Base-by-base conservation (phyloP, 352 stramenopile species). In the Thalassiosira exigua region DNA sequence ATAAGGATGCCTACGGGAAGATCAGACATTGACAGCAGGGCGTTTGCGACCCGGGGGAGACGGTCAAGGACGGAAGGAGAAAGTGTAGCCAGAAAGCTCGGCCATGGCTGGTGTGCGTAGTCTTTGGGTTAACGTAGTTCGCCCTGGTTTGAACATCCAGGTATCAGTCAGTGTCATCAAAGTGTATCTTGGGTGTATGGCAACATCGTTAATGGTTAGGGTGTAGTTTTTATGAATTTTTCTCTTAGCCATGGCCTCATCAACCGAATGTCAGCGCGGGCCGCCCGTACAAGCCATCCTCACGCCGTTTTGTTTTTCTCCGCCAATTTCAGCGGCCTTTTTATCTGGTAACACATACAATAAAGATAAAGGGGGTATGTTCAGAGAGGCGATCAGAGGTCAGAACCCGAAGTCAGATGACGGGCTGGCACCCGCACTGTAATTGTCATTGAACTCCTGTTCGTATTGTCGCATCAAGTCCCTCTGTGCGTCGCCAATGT, bases 341-440 rank as follows among this genome's bases (percentile, higher is more conserved):
- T 44, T 66, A 59, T 42, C 11, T 46, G 39, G 54, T 57, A 53
- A 61, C 52, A 79, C 30, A 39, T 51, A 71, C 24, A 66, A 69
- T 65, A 79, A 54, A 64, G 56, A 69, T 69, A 58, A 69, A 69
- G 39, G 56, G 39, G 32, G 36, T 17, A 59, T 64, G 46, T 50
- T 58, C 52, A 48, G 29, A 32, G 14, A 44, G 36, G 7, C 54
- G 5, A 22, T 58, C 12, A 67, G 19, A 51, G 39, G 12, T 66
- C 53, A 93, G 69, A 93, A 93, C 19, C 88, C 88, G 86, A 91
- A 93, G 59, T 93, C 88, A 36, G 88, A 92, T 26, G 77, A 85
- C 53, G 88, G 86, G 82, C 86, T 92, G 50, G 72, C 79, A 32
- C 86, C 88, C 24, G 77, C 66, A 64, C 70, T 75, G 33, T 91